Percentiles rank a stretch among this genome's conserved stretches.
These are phyloP conservation scores for Coemansia sp. DNA, from an alignment of 192 early-diverging fungal genomes.

Conservation along the genomic window DNA sequence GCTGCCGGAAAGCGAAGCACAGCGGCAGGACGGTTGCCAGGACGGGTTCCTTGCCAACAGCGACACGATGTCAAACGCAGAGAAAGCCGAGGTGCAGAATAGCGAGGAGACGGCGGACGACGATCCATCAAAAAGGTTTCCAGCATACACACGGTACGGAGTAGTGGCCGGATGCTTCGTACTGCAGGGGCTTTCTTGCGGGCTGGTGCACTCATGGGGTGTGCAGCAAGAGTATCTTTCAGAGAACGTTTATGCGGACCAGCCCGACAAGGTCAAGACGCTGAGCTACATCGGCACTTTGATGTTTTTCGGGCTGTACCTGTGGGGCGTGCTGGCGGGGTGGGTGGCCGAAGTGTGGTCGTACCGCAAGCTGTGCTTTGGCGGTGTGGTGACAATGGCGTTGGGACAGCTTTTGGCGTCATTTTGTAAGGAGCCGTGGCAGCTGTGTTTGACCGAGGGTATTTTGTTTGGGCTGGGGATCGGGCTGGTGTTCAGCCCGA, in stretches of 20 bases:
- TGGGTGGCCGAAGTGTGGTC: slow-evolving; percentile 53
- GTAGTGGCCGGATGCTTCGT: slow-evolving; percentile 44
- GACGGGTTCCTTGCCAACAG: no score
- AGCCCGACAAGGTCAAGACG: slow-evolving; percentile 17
- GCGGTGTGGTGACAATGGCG: slow-evolving; percentile 41
- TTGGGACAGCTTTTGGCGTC: slow-evolving; percentile 61
- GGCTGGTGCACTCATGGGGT: slow-evolving; percentile 47
- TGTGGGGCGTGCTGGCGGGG: slow-evolving; percentile 48
- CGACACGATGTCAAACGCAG: no score
- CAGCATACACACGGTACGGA: slow-evolving; percentile 30
- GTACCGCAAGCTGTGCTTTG: slow-evolving; percentile 34
- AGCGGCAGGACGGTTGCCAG: no score
- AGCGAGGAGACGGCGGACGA: background rate
- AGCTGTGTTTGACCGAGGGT: slow-evolving; percentile 67
- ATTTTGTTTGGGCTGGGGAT: slow-evolving; percentile 62
- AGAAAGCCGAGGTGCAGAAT: background rate
- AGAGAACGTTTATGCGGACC: slow-evolving; percentile 23
- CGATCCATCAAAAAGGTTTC: slow-evolving; percentile 14
- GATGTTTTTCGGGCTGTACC: slow-evolving; percentile 41
- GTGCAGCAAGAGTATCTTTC: slow-evolving; percentile 47
- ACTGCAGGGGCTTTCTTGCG: slow-evolving; percentile 38
- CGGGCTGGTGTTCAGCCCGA: slow-evolving; percentile 60
- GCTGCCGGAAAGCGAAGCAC: no score
- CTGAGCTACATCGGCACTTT: slow-evolving; percentile 48
- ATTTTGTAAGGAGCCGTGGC: slow-evolving; percentile 65